Conservation (phyloP, 352 stramenopile genomes). For the Globisporangium rhizosaccharum region DNA sequence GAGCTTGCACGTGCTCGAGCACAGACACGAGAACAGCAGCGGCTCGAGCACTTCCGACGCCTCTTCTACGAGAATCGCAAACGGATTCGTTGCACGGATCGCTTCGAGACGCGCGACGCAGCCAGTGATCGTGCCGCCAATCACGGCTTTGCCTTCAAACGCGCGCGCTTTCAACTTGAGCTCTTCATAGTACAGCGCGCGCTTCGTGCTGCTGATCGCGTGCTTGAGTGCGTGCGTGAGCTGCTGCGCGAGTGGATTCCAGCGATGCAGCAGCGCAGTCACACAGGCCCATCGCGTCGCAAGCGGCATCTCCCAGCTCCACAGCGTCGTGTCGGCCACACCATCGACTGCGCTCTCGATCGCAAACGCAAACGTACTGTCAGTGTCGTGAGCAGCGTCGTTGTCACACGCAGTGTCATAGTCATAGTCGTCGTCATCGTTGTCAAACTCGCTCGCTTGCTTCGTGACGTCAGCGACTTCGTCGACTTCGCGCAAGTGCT, state of each 20-base stretch:
- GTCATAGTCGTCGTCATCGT: slow-evolving; percentile 5
- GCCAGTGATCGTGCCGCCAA: slow-evolving; percentile 84
- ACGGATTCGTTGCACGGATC: slow-evolving; percentile 79
- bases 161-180: slow-evolving; percentile 57
- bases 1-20: slow-evolving; percentile 76
- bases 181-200: slow-evolving; percentile 53
- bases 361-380: slow-evolving; percentile 12
- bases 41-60: slow-evolving; percentile 86
- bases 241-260: slow-evolving; percentile 14
- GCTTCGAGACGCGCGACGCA: slow-evolving; percentile 79
- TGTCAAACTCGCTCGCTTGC: slow-evolving; percentile 20
- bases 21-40: slow-evolving; percentile 80
- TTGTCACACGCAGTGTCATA: slow-evolving; percentile 15
- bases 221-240: slow-evolving; percentile 8
- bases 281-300: slow-evolving; percentile 50
- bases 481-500: slow-evolving; percentile 80
- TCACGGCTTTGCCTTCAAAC: slow-evolving; percentile 82
- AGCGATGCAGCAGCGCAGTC: slow-evolving; percentile 20
- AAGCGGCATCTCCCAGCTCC: slow-evolving; percentile 72
- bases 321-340: slow-evolving; percentile 24
- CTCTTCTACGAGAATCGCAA: slow-evolving; percentile 85
- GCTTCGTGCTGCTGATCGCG: slow-evolving; percentile 22
- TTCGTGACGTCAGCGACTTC: slow-evolving; percentile 40
- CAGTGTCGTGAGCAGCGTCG: slow-evolving; percentile 14
- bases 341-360: slow-evolving; percentile 1